Conservation (phyloP, 75 land plant species). For the Picea sitchensis region DNA sequence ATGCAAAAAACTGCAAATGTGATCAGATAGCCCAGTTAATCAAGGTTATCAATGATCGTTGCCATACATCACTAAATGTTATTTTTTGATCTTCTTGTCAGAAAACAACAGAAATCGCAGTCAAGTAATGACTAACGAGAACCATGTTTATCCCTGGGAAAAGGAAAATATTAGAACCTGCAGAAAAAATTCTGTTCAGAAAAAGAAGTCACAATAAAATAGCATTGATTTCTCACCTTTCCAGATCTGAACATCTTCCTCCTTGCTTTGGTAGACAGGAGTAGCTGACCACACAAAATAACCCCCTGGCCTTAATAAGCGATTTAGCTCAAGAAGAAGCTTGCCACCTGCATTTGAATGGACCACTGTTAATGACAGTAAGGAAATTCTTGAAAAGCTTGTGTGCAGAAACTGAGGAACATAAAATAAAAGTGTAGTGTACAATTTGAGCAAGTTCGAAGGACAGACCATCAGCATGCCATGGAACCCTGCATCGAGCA, state of each 20-base stretch:
- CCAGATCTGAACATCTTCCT: constrained; percentile 61
- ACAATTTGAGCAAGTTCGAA: not conserved
- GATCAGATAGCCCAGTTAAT: not conserved
- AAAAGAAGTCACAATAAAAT: too few species aligned
- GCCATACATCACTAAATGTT: not conserved
- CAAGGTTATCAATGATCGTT: not conserved
- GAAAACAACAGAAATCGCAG: not conserved
- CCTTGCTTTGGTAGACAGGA: constrained; percentile 64
- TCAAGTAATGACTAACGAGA: not conserved
- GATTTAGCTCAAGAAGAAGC: constrained; percentile 76
- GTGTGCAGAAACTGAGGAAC: not conserved
- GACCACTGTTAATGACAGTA: not conserved
- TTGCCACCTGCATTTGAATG: constrained; percentile 58
- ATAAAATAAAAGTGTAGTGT: not conserved
- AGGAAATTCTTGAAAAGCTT: not conserved
- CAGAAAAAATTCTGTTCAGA: too few species aligned
- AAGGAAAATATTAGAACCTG: not conserved
- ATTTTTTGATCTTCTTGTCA: not conserved
- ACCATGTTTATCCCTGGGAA: not conserved
- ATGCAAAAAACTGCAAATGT: not conserved
- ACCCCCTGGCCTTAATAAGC: constrained; percentile 81
- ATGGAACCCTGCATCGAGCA: constrained; percentile 90
- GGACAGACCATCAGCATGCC: constrained; percentile 74
- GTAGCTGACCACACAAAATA: constrained; percentile 91
- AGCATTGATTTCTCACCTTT: constrained; percentile 35